A percentile compares a stretch with the other conserved stretches of the same genome.
These are phyloP conservation scores for Rhizopogon vinicolor DNA, from an alignment of 768 basidiomycete species.

Conservation along the genomic window DNA sequence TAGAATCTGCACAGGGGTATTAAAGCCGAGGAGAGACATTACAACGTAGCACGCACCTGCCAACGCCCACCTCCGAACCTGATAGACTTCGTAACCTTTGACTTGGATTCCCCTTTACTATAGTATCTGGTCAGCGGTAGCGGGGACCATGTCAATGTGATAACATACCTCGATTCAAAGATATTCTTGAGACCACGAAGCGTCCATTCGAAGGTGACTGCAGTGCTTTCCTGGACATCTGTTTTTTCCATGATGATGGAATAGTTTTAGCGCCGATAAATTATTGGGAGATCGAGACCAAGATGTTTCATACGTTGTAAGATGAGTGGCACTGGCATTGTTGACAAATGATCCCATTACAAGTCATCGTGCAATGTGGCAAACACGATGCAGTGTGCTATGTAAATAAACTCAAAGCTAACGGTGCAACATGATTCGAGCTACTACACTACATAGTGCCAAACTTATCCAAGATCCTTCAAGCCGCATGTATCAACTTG, in stretches of 20 bases:
- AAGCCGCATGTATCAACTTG: not conserved
- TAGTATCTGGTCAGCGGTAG: not conserved
- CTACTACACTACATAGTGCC: not conserved
- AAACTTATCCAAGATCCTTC: not conserved
- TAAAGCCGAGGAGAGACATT: not conserved
- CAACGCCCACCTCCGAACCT: constrained; percentile 74
- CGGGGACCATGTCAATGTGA: not conserved
- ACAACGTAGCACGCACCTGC: constrained; percentile 44
- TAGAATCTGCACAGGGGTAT: constrained; percentile 47
- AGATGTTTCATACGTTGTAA: not conserved
- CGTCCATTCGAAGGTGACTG: constrained; percentile 74
- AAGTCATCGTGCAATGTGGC: not conserved
- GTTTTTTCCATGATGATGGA: constrained; percentile 22
- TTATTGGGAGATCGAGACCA: not conserved
- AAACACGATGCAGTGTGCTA: not conserved
- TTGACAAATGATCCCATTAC: not conserved
- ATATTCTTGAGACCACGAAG: constrained; percentile 63
- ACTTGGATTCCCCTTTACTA: constrained; percentile 72
- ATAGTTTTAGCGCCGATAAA: not conserved
- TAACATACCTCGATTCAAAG: constrained; percentile 62
- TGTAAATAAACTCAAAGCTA: no score
- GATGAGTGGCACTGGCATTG: not conserved
- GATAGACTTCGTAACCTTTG: constrained; percentile 70
- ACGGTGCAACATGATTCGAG: not conserved
- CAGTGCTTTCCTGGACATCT: constrained; percentile 48